Evolutionary conservation across 2,329 filamentous ascomycete genomes (phyloP).

Genomic region (Macrophomina tecta): DNA sequence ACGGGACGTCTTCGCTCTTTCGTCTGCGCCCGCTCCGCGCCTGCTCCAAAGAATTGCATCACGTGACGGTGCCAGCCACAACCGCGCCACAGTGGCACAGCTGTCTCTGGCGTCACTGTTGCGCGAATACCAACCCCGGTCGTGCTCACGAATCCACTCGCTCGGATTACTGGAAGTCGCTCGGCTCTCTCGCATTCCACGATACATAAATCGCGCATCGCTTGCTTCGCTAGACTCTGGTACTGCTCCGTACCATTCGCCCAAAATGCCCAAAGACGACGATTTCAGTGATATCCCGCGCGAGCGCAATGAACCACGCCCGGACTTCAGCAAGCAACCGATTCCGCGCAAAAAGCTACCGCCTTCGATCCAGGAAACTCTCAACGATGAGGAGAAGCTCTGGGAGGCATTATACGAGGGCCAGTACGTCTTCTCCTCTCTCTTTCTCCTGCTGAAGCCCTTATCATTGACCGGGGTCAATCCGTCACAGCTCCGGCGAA

Average conservation of each 20-base stretch:
- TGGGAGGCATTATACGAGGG: slow-evolving; percentile 80
- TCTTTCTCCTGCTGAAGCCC: too few species aligned
- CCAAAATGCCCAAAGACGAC: slow-evolving; percentile 47
- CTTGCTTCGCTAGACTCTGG: neutral
- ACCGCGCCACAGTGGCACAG: neutral
- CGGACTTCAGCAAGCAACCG: slow-evolving; percentile 54
- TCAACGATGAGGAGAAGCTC: slow-evolving; percentile 71
- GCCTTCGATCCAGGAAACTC: slow-evolving; percentile 60
- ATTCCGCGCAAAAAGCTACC: slow-evolving; percentile 59
- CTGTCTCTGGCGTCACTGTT: slow-evolving; percentile 1
- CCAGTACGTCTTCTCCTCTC: slow-evolving; percentile 64
- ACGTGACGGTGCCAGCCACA: neutral
- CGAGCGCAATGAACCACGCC: slow-evolving; percentile 50
- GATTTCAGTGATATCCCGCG: slow-evolving; percentile 47
- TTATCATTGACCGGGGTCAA: neutral
- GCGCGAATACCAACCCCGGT: neutral
- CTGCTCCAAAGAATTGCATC: neutral
- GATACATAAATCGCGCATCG: neutral
- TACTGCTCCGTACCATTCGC: neutral
- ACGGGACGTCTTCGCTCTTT: slow-evolving; percentile 26
- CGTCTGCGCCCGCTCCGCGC: slow-evolving; percentile 8
- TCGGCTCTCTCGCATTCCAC: neutral
- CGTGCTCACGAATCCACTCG: slow-evolving; percentile 12
- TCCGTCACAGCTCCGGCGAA: slow-evolving; percentile 66
- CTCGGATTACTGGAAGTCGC: slow-evolving; percentile 8